phyloP scores from a whole-genome alignment of 306 rosid genomes.

The Canavalia gladiata region DNA sequence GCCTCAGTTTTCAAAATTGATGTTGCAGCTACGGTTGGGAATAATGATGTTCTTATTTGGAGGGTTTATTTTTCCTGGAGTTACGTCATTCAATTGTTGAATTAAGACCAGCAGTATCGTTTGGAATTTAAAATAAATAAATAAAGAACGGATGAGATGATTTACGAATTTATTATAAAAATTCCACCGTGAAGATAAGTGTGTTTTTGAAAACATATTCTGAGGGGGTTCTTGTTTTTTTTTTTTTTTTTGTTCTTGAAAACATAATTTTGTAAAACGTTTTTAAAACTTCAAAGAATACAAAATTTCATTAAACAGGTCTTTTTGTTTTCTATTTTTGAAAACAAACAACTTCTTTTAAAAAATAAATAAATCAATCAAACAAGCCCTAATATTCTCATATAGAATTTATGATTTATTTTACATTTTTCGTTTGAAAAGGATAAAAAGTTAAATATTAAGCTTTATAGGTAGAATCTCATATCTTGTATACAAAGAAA shows the following conservation, averaged over 20 bases:
- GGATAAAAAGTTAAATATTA: background rate
- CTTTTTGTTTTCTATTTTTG: background rate
- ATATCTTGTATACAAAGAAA: constrained; percentile 5
- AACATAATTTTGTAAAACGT: background rate
- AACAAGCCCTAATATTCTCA: background rate
- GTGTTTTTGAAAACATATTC: background rate
- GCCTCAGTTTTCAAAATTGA: background rate
- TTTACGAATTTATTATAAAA: background rate
- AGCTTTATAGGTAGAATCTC: constrained; percentile 12
- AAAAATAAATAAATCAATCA: too few species aligned
- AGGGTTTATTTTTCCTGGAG: background rate
- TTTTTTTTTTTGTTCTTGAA: background rate
- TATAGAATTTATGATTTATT: background rate
- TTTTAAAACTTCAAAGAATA: background rate
- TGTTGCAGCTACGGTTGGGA: background rate
- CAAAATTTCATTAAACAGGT: background rate
- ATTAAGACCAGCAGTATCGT: background rate
- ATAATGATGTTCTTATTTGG: background rate
- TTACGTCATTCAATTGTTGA: background rate
- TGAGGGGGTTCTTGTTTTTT: background rate
- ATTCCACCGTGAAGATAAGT: background rate
- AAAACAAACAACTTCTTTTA: too few species aligned
- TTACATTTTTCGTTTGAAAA: background rate
- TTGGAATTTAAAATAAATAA: background rate
- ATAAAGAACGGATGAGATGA: background rate